Base-by-base conservation (phyloP, 495 filamentous ascomycete genomes). In the Astrothelium subdiscretum region DNA sequence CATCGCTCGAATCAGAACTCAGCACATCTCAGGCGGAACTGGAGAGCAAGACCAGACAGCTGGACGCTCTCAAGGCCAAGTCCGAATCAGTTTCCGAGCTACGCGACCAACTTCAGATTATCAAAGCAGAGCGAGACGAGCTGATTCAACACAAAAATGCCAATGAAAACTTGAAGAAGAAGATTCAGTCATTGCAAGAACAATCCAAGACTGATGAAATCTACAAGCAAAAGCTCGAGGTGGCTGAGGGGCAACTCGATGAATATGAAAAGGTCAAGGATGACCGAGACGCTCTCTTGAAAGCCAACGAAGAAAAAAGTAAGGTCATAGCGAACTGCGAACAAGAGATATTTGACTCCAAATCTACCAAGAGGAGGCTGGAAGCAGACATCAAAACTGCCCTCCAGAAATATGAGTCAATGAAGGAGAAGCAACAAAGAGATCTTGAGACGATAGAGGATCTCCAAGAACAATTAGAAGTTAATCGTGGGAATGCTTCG, bases 121-220 rank as follows among this genome's bases (percentile, higher is more conserved):
- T 92, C 40, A 86, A 85, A 62, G 83, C 81, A 20, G 85, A 91
- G 58, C 83, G 85, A 40, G 86, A 87, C 60, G 83, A 90, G 63
- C 80, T 92, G 8, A 77, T 81, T n/a, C 87, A 88, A 72, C 90
- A 89, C 70, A 87, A 89, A 29, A 95, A 92, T 69, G 81, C 84
- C 35, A 86, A 84, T 64, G 82, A 87, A 64, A 81, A 82, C 60
- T 76, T 89, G 44, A 83, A 90, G 72, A 87, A 84, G 70, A 87
- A 91, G 69, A 85, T 89, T 61, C 78, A 83, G 60, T 73, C 77
- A 12, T 77, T 88, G 18, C 83, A 84, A 51, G 78, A 86, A 59
- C 75, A 85, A 43, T 69, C 68, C 18, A 71, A 68, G 29, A 62
- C 31, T 31, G 66, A 70, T 27, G 65, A 65, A 12, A 57, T 59